These are phyloP conservation scores for Phytophthora fragariae DNA, from an alignment of 352 stramenopile genomes.

Conservation along the genomic window DNA sequence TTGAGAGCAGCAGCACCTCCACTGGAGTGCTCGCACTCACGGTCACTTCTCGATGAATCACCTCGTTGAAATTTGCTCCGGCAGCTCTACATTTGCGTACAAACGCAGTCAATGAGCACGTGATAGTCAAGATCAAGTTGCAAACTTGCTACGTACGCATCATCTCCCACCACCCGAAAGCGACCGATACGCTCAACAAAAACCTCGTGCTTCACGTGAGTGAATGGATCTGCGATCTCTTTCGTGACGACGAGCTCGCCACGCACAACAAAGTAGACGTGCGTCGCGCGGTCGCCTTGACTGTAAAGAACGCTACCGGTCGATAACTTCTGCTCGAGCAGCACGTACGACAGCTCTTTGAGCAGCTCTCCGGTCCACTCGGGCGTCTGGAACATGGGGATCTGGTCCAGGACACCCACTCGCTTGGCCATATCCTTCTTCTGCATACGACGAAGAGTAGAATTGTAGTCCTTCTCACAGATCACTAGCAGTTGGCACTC, in stretches of 20 bases:
- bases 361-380: constrained; percentile 78
- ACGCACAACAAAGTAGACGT: constrained; percentile 79
- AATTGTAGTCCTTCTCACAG: constrained; percentile 79
- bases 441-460: constrained; percentile 71
- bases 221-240: constrained; percentile 51
- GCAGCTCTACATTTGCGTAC: constrained; percentile 48
- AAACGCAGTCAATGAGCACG: neutral
- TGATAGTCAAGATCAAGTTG: neutral
- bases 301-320: constrained; percentile 55
- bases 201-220: constrained; percentile 40
- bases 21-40: constrained; percentile 73
- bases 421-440: constrained; percentile 73
- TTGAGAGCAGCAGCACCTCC: constrained; percentile 73
- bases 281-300: constrained; percentile 67
- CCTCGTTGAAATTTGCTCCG: constrained; percentile 71
- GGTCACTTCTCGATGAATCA: constrained; percentile 67
- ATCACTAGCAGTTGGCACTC: constrained; percentile 75
- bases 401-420: constrained; percentile 65
- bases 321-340: constrained; percentile 65
- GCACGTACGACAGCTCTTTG: constrained; percentile 78
- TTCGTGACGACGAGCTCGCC: constrained; percentile 70
- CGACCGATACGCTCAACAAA: constrained; percentile 70
- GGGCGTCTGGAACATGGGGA: constrained; percentile 77
- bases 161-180: constrained; percentile 70
- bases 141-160: constrained; percentile 58